phyloP scores from a whole-genome alignment of 257 asterid genomes.

The Solanum appendiculatum region DNA sequence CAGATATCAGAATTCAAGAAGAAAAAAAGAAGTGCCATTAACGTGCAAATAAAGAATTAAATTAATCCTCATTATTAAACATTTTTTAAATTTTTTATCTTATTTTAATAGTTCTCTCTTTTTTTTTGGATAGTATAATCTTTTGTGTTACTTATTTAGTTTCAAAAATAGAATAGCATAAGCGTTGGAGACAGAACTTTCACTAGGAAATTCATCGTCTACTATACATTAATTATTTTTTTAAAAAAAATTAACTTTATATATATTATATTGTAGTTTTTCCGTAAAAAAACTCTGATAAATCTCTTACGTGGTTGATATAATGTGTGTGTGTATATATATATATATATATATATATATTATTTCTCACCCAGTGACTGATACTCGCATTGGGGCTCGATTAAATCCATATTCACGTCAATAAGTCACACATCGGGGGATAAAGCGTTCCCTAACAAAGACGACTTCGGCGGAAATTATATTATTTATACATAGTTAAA shows the following conservation, averaged over 20 bases:
- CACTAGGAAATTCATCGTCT: too few species aligned
- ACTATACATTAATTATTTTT: too few species aligned
- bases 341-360: too few species aligned
- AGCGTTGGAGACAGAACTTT: fast-evolving
- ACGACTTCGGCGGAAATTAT: too few species aligned
- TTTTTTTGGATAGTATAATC: not conserved
- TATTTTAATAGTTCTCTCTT: not conserved
- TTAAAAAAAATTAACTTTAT: too few species aligned
- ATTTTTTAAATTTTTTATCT: not conserved
- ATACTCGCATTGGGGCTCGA: fast-evolving
- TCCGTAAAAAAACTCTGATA: too few species aligned
- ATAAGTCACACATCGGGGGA: fast-evolving
- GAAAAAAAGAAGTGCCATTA: not conserved
- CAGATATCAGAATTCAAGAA: not conserved
- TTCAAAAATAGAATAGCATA: not conserved
- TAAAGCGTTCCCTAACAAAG: fast-evolving
- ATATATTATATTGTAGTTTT: too few species aligned
- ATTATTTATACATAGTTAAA: too few species aligned
- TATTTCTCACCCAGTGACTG: too few species aligned
- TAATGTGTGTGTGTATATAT: too few species aligned
- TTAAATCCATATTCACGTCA: fast-evolving
- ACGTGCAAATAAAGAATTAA: not conserved
- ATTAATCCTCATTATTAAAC: not conserved
- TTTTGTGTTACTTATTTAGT: not conserved
- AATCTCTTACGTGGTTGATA: too few species aligned